Percentiles rank a stretch among this genome's conserved stretches.
Evolutionary conservation across 176 grass and related monocot species (phyloP).

Genomic region (Rhynchospora pubera): DNA sequence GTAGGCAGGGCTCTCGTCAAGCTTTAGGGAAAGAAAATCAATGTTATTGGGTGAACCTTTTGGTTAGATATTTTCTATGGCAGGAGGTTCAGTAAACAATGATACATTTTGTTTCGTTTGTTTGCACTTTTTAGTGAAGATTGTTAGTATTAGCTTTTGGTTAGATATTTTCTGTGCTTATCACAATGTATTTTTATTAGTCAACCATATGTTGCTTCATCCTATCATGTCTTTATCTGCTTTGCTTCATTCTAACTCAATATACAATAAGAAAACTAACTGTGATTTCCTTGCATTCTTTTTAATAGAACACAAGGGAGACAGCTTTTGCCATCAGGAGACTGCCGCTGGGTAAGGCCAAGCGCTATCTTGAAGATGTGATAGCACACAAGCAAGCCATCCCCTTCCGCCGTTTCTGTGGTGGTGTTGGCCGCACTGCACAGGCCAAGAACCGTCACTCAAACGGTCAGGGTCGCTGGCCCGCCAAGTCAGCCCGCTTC

Average conservation of each 20-base stretch:
- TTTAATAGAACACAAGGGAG: slow-evolving; percentile 66
- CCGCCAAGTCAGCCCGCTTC: slow-evolving; percentile 61
- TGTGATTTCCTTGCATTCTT: neutral
- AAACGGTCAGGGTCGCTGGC: slow-evolving; percentile 86
- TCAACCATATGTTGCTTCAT: too few relatives aligned
- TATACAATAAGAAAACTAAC: neutral
- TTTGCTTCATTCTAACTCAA: too few relatives aligned
- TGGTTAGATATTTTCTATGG: slow-evolving; percentile 14
- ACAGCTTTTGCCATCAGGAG: slow-evolving; percentile 61
- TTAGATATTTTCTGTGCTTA: neutral
- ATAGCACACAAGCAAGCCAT: slow-evolving; percentile 89
- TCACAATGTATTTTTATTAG: neutral
- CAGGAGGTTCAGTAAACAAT: slow-evolving; percentile 18
- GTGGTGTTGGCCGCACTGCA: slow-evolving; percentile 76
- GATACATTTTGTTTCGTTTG: neutral
- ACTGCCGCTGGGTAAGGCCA: slow-evolving; percentile 68
- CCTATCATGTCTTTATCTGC: too few relatives aligned
- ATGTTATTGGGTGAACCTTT: slow-evolving; percentile 21
- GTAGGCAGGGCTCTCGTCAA: neutral
- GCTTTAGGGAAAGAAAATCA: slow-evolving; percentile 13
- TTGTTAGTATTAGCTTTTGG: neutral
- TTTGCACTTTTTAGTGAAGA: neutral
- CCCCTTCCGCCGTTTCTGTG: slow-evolving; percentile 70
- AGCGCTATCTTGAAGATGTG: slow-evolving; percentile 85
- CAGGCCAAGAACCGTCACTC: slow-evolving; percentile 63